Evolutionary conservation across 2,329 filamentous ascomycete genomes (phyloP).

Genomic region (Xylaria digitata): DNA sequence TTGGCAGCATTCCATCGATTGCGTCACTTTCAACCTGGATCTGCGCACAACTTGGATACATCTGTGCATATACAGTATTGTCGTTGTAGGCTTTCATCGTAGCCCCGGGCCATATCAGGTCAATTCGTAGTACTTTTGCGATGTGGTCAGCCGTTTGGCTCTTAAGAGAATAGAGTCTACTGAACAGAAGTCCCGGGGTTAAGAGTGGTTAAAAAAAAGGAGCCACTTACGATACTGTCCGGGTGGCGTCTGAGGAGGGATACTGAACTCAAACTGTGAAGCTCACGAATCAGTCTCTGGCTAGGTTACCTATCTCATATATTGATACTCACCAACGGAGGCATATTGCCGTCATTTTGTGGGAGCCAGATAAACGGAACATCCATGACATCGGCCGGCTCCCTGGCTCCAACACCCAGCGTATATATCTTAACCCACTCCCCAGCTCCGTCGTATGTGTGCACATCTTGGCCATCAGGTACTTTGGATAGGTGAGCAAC

Average conservation of each 20-base stretch:
- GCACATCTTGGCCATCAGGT: constrained; percentile 35
- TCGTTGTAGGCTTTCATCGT: background rate
- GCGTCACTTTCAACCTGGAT: background rate
- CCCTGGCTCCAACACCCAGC: constrained; percentile 13
- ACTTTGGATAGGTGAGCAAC: constrained; percentile 37
- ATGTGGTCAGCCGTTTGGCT: background rate
- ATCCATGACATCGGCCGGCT: background rate
- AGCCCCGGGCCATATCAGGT: constrained; percentile 10
- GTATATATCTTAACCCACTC: constrained; percentile 42
- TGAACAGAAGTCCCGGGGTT: background rate
- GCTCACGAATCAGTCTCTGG: background rate
- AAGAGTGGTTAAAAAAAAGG: background rate
- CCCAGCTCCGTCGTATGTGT: constrained; percentile 37
- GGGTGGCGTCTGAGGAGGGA: background rate
- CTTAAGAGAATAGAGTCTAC: no score
- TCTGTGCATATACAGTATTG: constrained; percentile 13
- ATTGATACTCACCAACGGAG: background rate
- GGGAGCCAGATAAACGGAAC: background rate
- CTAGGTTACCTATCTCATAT: background rate
- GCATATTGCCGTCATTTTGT: background rate
- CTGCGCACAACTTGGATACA: background rate
- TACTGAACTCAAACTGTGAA: background rate
- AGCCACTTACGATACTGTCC: background rate
- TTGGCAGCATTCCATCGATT: background rate
- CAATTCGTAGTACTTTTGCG: constrained; percentile 1